A percentile compares a stretch with the other conserved stretches of the same genome.
phyloP scores from a whole-genome alignment of 2,329 filamentous ascomycete species.

The Geosmithia putterillii region DNA sequence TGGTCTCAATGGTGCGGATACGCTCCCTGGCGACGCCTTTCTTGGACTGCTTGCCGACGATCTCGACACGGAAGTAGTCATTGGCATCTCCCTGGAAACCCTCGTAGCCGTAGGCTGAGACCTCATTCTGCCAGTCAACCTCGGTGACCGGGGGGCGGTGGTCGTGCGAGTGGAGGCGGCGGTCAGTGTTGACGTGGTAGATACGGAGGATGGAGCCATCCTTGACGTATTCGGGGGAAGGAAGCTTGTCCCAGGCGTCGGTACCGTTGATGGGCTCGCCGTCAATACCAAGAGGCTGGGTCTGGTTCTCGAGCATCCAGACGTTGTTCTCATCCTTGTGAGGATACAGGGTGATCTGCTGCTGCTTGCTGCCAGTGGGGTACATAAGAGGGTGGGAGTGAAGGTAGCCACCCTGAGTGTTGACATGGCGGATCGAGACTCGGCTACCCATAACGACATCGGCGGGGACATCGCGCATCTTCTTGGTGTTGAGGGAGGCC shows the following conservation, averaged over 20 bases:
- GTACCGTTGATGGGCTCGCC: conserved; percentile 72
- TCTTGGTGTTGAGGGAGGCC: conserved; percentile 90
- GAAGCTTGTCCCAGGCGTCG: conserved; percentile 66
- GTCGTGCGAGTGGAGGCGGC: conserved; percentile 92
- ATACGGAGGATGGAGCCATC: conserved; percentile 73
- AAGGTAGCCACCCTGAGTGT: conserved; percentile 94
- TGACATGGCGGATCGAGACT: conserved; percentile 79
- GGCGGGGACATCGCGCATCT: conserved; percentile 87
- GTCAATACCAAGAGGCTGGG: conserved; percentile 68
- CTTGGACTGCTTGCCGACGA: conserved; percentile 79
- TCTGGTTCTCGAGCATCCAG: conserved; percentile 91
- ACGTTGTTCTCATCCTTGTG: conserved; percentile 99
- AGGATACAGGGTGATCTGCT: conserved; percentile 95
- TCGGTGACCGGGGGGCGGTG: conserved; percentile 78
- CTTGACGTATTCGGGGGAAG: conserved; percentile 55
- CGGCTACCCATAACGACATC: conserved; percentile 85
- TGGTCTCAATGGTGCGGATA: conserved; percentile 86
- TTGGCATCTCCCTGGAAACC: conserved; percentile 96
- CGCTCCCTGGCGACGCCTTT: conserved; percentile 69
- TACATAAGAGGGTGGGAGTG: conserved; percentile 98
- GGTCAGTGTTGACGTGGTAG: conserved; percentile 72
- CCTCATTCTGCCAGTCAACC: conserved; percentile 89
- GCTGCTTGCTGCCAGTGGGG: conserved; percentile 92
- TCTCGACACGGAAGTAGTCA: conserved; percentile 89
- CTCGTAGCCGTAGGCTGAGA: conserved; percentile 94